Percentiles rank a stretch among this genome's conserved stretches.
Evolutionary conservation across 179 eudicot species (phyloP).

Genomic region (Vitellaria paradoxa): DNA sequence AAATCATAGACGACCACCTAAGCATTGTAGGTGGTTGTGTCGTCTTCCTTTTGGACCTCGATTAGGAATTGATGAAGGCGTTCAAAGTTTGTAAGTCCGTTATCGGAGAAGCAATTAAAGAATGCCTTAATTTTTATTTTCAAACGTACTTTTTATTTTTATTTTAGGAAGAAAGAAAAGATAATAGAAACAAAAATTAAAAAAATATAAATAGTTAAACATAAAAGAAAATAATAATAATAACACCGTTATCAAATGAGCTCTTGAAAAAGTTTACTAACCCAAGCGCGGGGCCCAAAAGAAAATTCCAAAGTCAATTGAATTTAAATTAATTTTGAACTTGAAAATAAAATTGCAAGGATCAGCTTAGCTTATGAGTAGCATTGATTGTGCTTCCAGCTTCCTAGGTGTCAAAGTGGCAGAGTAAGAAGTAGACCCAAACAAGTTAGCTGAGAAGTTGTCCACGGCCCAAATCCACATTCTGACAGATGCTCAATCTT

Average conservation of each 20-base stretch:
- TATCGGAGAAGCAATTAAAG: slow-evolving; percentile 48
- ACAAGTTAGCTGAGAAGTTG: neutral
- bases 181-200: neutral
- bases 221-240: too few relatives aligned
- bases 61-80: slow-evolving; percentile 54
- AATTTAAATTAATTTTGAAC: neutral
- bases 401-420: neutral
- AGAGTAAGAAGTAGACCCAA: neutral
- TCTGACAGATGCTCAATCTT: neutral
- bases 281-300: too few relatives aligned
- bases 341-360: neutral
- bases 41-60: slow-evolving; percentile 52
- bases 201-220: neutral
- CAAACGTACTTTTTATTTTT: too few relatives aligned
- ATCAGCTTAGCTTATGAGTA: neutral
- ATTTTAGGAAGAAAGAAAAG: too few relatives aligned
- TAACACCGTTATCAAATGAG: neutral
- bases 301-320: neutral
- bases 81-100: slow-evolving; percentile 58
- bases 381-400: neutral
- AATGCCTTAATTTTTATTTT: too few relatives aligned
- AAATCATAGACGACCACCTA: slow-evolving; percentile 43
- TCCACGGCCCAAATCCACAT: neutral
- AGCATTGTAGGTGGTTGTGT: slow-evolving; percentile 52
- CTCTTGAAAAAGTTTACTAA: neutral